Percentiles rank a stretch among this genome's conserved stretches.
Conservation (phyloP, 2,329 filamentous ascomycete species). For the Amylocarpus encephaloides region DNA sequence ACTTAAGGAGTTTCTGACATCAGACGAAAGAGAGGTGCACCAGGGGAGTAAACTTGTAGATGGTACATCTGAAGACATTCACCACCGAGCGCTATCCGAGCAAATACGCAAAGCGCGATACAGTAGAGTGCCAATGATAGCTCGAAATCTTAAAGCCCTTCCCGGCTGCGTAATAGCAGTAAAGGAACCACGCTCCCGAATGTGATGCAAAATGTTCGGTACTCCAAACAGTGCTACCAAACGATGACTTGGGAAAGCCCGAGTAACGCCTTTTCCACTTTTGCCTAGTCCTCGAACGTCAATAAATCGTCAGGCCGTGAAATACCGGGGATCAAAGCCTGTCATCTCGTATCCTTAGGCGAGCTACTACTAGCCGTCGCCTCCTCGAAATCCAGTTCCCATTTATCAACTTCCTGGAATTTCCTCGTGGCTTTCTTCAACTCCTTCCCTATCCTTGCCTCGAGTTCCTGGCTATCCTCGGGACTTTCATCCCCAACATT, state of each 20-base stretch:
- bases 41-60: too few species aligned
- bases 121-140: too few species aligned
- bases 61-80: too few species aligned
- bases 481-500: slow-evolving; percentile 30
- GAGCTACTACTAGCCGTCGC: slow-evolving; percentile 48
- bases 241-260: background rate
- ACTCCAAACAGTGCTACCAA: background rate
- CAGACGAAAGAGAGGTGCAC: background rate
- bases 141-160: too few species aligned
- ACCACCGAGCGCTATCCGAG: background rate
- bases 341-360: slow-evolving; percentile 44
- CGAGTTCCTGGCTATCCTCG: slow-evolving; percentile 34
- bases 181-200: background rate
- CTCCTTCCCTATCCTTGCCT: slow-evolving; percentile 36
- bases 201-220: background rate
- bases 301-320: background rate
- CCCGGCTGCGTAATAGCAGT: too few species aligned
- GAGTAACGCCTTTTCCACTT: too few species aligned
- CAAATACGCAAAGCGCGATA: background rate
- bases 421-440: slow-evolving; percentile 54
- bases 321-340: background rate
- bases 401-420: slow-evolving; percentile 64
- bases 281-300: too few species aligned
- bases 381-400: slow-evolving; percentile 63
- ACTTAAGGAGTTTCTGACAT: background rate